These are phyloP conservation scores for Phytopythium montanum DNA, from an alignment of 352 stramenopile genomes.

Conservation along the genomic window DNA sequence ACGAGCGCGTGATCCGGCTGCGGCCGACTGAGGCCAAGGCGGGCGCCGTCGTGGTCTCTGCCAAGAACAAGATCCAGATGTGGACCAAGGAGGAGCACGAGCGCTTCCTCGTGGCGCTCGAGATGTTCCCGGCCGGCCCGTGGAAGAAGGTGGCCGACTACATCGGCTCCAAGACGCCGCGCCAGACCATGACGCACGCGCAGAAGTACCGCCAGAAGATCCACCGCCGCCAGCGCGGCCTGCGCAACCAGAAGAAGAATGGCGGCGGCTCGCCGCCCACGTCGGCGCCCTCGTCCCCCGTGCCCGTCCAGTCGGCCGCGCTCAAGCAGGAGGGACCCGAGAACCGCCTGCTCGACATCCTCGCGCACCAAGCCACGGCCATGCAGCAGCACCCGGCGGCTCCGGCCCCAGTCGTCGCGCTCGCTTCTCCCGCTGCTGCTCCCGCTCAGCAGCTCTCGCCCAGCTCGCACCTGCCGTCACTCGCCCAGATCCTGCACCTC, in stretches of 20 bases:
- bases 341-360: conserved; percentile 56
- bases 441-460: conserved; percentile 37
- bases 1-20: conserved; percentile 73
- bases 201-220: conserved; percentile 73
- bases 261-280: too few species aligned
- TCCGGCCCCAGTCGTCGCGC: conserved; percentile 2
- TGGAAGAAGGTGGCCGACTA: conserved; percentile 87
- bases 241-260: conserved; percentile 79
- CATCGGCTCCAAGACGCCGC: conserved; percentile 84
- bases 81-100: conserved; percentile 87
- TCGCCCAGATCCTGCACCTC: conserved; percentile 72
- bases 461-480: conserved; percentile 55
- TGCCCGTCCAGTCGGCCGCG: conserved; percentile 23
- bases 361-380: conserved; percentile 54
- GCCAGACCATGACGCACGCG: conserved; percentile 75
- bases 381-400: conserved; percentile 25
- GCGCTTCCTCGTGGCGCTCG: conserved; percentile 75
- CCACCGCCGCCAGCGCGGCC: conserved; percentile 55
- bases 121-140: conserved; percentile 80
- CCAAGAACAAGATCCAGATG: conserved; percentile 85
- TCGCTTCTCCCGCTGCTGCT: conserved; percentile 5
- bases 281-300: conserved; percentile 10
- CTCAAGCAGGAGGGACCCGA: conserved; percentile 34
- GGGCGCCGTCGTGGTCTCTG: conserved; percentile 69
- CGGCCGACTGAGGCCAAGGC: conserved; percentile 77